Evolutionary conservation across 768 basidiomycete species (phyloP).

Genomic region (Daedalea quercina): DNA sequence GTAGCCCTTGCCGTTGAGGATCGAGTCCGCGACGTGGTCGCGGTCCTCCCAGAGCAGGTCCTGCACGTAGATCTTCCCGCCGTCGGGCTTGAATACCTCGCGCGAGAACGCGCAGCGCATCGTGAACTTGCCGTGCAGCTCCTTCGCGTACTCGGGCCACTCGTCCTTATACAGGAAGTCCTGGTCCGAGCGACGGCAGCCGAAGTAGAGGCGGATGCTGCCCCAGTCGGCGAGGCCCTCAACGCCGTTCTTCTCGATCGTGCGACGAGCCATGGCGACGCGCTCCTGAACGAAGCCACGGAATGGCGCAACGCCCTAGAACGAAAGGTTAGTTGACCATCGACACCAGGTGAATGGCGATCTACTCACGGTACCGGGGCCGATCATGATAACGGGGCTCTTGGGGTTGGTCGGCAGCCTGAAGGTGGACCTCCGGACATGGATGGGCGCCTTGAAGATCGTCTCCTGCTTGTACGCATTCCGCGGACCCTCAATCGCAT

Average conservation of each 20-base stretch:
- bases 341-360: neutral
- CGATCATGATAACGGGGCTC: constrained; percentile 98
- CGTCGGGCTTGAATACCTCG: constrained; percentile 83
- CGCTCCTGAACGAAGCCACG: constrained; percentile 98
- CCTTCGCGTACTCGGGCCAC: constrained; percentile 83
- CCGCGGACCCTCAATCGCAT: constrained; percentile 88
- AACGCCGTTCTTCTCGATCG: constrained; percentile 91
- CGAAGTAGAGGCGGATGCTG: constrained; percentile 90
- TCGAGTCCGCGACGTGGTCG: constrained; percentile 77
- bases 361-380: constrained; percentile 87
- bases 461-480: constrained; percentile 69
- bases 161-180: constrained; percentile 96
- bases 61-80: constrained; percentile 98
- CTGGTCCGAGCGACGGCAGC: constrained; percentile 82
- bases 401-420: constrained; percentile 95
- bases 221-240: constrained; percentile 97
- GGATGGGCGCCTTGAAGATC: constrained; percentile 82
- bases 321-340: neutral
- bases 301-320: constrained; percentile 97
- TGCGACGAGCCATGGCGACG: constrained; percentile 89
- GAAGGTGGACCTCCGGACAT: constrained; percentile 95
- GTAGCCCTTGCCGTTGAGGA: constrained; percentile 94
- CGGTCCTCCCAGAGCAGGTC: constrained; percentile 89
- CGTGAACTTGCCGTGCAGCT: constrained; percentile 87
- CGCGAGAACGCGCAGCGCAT: constrained; percentile 90